Percentiles rank a stretch among this genome's conserved stretches.
These are phyloP conservation scores for Hyphopichia burtonii DNA, from an alignment of 1,139 yeast genomes.

Conservation along the genomic window DNA sequence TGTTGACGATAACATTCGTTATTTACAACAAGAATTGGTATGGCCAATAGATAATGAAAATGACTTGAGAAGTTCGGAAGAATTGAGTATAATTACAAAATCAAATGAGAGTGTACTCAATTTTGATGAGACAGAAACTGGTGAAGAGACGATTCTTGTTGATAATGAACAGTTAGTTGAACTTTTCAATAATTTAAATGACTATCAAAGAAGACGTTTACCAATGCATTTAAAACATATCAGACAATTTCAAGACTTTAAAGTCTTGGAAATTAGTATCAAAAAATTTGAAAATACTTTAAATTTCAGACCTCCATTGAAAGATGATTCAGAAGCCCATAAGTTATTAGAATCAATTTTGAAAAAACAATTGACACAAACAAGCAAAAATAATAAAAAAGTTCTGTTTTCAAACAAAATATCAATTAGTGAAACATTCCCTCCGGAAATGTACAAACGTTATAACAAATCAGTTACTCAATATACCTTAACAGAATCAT, in stretches of 20 bases:
- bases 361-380: slow-evolving; percentile 3
- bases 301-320: slow-evolving; percentile 4
- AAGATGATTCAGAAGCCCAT: not conserved
- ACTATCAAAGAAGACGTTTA: slow-evolving; percentile 27
- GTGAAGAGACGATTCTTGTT: slow-evolving; percentile 18
- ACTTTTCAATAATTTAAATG: slow-evolving; percentile 27
- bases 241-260: slow-evolving; percentile 39
- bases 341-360: slow-evolving; percentile 5
- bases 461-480: slow-evolving; percentile 55
- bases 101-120: slow-evolving; percentile 3
- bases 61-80: not conserved
- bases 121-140: slow-evolving; percentile 3
- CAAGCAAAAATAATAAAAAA: slow-evolving; percentile 11
- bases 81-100: slow-evolving; percentile 1
- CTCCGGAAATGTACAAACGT: slow-evolving; percentile 49
- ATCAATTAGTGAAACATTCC: slow-evolving; percentile 46
- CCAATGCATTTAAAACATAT: slow-evolving; percentile 41
- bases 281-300: slow-evolving; percentile 30
- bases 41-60: slow-evolving; percentile 28
- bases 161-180: slow-evolving; percentile 29
- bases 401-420: slow-evolving; percentile 48
- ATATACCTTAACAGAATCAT: slow-evolving; percentile 45
- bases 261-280: slow-evolving; percentile 31
- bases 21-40: slow-evolving; percentile 29
- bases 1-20: slow-evolving; percentile 35